phyloP scores from a whole-genome alignment of 352 stramenopile species.

The Pythium utonaiense region DNA sequence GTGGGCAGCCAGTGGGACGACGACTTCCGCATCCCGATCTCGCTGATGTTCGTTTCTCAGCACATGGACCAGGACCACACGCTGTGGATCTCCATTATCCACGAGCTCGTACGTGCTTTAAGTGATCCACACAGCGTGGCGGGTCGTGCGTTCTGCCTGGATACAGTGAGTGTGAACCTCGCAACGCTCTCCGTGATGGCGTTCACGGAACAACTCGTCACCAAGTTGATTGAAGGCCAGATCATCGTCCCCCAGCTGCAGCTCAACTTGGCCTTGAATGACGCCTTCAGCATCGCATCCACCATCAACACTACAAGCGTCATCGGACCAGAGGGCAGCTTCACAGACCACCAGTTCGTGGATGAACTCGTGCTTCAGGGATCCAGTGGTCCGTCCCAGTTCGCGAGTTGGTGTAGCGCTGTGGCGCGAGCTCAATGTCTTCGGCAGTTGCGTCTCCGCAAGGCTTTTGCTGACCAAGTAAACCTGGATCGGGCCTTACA shows the following conservation, averaged over 20 bases:
- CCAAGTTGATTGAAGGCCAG: not conserved
- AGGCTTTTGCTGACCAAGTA: constrained; percentile 2
- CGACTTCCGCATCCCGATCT: not conserved
- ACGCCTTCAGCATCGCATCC: not conserved
- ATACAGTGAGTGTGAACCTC: not conserved
- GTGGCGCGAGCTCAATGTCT: not conserved
- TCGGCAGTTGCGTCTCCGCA: not conserved
- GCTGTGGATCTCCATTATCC: constrained; percentile 5
- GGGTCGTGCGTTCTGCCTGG: not conserved
- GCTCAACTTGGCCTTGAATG: not conserved
- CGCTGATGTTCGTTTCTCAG: constrained; percentile 1
- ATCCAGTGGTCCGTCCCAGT: not conserved
- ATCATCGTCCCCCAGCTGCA: not conserved
- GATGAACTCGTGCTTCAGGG: constrained; percentile 7
- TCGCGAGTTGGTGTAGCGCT: constrained; percentile 6
- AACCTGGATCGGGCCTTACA: not conserved
- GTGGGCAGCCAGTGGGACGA: constrained; percentile 7
- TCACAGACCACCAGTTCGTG: not conserved
- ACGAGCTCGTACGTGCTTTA: constrained; percentile 11
- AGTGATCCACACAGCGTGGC: not conserved
- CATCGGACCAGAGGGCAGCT: not conserved
- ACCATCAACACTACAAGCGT: constrained; percentile 6
- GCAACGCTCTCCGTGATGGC: not conserved
- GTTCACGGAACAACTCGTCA: constrained; percentile 1
- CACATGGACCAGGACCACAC: not conserved